Base-by-base conservation (phyloP, 2,329 filamentous ascomycete species). In the Seiridium unicorne region DNA sequence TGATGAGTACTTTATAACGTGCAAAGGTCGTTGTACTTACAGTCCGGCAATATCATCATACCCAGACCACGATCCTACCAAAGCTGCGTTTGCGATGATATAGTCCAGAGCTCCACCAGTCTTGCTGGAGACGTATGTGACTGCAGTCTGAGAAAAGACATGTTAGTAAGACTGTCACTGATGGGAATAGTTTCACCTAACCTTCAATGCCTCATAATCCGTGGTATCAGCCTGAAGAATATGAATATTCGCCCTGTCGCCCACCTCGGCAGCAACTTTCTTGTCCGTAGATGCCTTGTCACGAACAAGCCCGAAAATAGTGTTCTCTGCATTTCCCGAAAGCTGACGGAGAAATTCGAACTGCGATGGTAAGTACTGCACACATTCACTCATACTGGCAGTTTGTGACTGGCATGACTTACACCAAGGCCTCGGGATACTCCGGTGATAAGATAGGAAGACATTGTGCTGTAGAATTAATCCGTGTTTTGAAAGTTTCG, bases 81-180 rank as follows among this genome's bases (percentile, higher is more conserved):
- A 64, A 2, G 68, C 83, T 1, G 74, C 83, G 56, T 86, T 86
- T 56, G 77, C 78, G 35, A 86, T 80, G 5, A 86, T 66, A 61
- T 81, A 81, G 68, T 86, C 83, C 5, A 86, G 61, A 51, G 69
- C 68, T 9, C 75, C 74, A 3, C 71, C 71, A 0, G 73, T 74
- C 18, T 76, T 73, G n/a, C 67, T 64, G 11, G 72, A 60, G 4
- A 68, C 64, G 7, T 67, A 61, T 26, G 67, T 63, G 3, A 61
- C 68, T 2, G 71, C 67, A 62, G 65, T 63, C 69, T 51, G 34
- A 34, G 13, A n/a, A 31, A 32, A 13, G 32, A 32, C 9, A 32
- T 51, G 32, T 5, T 6, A 48, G 2, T 31, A 6, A 31, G 26
- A 3, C 26, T 18, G 6, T 5, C 42, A 5, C 42, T 2, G 42